A percentile compares a stretch with the other conserved stretches of the same genome.
Conservation (phyloP, 73 alveolate species). For the Paramecium biaurelia region DNA sequence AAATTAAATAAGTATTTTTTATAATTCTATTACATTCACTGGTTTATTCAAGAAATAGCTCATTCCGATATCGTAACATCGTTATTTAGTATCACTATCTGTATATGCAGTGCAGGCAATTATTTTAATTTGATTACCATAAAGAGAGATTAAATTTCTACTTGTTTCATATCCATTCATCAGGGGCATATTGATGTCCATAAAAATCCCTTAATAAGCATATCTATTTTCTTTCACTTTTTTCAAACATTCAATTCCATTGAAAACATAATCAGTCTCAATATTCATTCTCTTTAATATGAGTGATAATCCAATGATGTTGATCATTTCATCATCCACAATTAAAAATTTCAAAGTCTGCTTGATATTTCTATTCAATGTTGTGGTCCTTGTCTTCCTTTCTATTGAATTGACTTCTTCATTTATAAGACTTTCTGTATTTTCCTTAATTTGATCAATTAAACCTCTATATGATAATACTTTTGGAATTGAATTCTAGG, state of each 20-base stretch:
- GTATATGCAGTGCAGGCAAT: slow-evolving; percentile 42
- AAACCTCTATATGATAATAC: not conserved
- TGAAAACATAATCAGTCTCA: slow-evolving; percentile 45
- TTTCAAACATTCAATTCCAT: slow-evolving; percentile 32
- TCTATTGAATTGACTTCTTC: not conserved
- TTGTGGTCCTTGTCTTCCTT: not conserved
- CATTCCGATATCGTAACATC: slow-evolving; percentile 22
- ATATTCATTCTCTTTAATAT: not conserved
- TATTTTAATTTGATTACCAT: not conserved
- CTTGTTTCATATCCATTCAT: slow-evolving; percentile 65
- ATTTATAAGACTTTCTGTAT: not conserved
- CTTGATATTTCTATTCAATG: not conserved
- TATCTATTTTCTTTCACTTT: not conserved
- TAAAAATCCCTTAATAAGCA: not conserved
- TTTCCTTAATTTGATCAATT: not conserved
- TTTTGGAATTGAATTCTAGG: not conserved
- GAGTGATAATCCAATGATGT: not conserved
- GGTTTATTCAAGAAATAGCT: slow-evolving; percentile 30
- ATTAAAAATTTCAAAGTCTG: not conserved
- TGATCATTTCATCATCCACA: slow-evolving; percentile 23
- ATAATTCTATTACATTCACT: slow-evolving; percentile 17
- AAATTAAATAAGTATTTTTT: slow-evolving; percentile 8
- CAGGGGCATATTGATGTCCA: slow-evolving; percentile 64
- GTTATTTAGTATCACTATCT: not conserved
- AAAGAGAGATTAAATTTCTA: not conserved